A percentile compares a stretch with the other conserved stretches of the same genome.
These are phyloP conservation scores for Tuber microsphaerosporum DNA, from an alignment of 495 filamentous ascomycete species.

Conservation along the genomic window DNA sequence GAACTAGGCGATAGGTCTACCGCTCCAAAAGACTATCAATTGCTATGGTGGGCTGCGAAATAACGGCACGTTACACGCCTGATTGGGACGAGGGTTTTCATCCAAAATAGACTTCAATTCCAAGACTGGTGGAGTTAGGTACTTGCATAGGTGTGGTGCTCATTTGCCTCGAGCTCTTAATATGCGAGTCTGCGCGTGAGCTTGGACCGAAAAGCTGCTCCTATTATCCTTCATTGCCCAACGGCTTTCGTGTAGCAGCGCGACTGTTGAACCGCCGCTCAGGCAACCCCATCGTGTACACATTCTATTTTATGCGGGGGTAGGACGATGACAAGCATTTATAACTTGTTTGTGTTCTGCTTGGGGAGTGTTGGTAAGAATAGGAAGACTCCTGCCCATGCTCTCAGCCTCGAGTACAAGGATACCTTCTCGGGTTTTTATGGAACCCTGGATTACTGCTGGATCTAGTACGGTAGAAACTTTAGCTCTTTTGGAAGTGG, in stretches of 20 bases:
- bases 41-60: neutral
- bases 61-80: neutral
- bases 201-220: neutral
- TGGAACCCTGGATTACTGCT: neutral
- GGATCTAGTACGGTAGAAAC: neutral
- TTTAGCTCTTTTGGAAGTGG: neutral
- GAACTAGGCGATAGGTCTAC: neutral
- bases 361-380: neutral
- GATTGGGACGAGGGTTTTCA: neutral
- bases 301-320: neutral
- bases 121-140: neutral
- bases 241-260: neutral
- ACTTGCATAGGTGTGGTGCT: neutral
- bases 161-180: neutral
- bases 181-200: neutral
- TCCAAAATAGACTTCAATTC: neutral
- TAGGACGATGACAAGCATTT: neutral
- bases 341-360: neutral
- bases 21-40: neutral
- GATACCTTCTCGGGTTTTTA: neutral
- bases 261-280: neutral
- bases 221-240: neutral
- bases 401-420: neutral
- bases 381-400: neutral
- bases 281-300: neutral